phyloP scores from a whole-genome alignment of 805 yeast genomes.

The Yarrowia yakushimensis region DNA sequence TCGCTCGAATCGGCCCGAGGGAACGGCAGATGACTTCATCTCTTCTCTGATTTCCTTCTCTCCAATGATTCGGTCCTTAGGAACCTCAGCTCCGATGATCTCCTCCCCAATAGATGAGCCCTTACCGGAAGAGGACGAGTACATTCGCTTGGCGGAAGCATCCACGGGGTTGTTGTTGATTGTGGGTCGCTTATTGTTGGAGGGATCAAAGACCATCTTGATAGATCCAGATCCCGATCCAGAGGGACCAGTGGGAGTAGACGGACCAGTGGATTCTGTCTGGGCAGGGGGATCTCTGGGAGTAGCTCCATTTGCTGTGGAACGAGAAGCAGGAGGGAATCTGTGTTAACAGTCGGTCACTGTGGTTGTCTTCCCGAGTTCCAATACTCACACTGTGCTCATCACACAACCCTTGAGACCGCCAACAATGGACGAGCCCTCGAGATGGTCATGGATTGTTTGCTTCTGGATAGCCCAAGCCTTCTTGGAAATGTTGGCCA shows the following conservation, averaged over 20 bases:
- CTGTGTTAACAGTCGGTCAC: not conserved
- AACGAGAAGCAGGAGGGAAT: not conserved
- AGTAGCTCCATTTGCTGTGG: constrained; percentile 5
- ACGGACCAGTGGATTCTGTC: not conserved
- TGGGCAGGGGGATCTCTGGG: constrained; percentile 13
- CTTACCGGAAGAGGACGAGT: constrained; percentile 2
- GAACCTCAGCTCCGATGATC: constrained; percentile 6
- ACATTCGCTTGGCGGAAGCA: constrained; percentile 14
- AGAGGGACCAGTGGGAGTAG: constrained; percentile 9
- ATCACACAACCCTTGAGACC: constrained; percentile 16
- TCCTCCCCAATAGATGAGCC: constrained; percentile 8
- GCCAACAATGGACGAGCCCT: constrained; percentile 13
- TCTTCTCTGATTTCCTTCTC: constrained; percentile 33
- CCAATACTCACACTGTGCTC: constrained; percentile 7
- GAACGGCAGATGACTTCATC: constrained; percentile 68
- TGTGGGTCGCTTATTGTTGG: constrained; percentile 15
- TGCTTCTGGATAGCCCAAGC: constrained; percentile 23
- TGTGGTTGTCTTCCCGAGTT: not conserved
- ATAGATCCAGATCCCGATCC: constrained; percentile 1
- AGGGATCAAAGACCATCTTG: constrained; percentile 7
- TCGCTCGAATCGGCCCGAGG: constrained; percentile 80
- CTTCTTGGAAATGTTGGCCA: constrained; percentile 19
- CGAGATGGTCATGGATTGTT: constrained; percentile 6
- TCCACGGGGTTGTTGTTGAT: not conserved
- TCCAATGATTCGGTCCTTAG: constrained; percentile 12